Evolutionary conservation across 257 asterid species (phyloP), one percentile per base, ranked within the genome.

Genomic region (Lycium ferocissimum): DNA sequence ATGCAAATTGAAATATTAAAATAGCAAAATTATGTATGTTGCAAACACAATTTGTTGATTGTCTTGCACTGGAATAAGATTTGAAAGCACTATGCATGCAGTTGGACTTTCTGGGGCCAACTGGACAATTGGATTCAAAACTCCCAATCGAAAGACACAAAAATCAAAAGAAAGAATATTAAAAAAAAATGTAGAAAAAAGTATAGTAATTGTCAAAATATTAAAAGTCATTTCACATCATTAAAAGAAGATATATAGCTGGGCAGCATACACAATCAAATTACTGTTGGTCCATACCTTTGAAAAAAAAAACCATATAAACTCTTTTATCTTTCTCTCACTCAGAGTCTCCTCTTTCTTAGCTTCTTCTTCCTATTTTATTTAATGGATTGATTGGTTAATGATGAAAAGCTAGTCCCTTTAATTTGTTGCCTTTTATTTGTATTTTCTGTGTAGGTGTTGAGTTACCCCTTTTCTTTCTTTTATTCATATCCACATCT

Each of bases 391-490:
- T 86, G 91, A 89, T 87, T 87, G 86, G 87, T 66, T 83, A 85
- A 87, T 89, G 63, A 87, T 87, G 88, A 84, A 86, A 82, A 85
- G 37, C 83, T 86, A 82, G 62, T 78, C 59, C 84, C 33, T 86
- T 71, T 73, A 73, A 73, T 73, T 73, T 47, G 76, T 69, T n/a
- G 54, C 37, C 58, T 83, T 58, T 61, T 40, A 54, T 75, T 85
- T 82, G 22, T 53, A 58, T 80, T 78, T 69, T 66, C 57, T 84
- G 12, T 72, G 62, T 26, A 59, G 66, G 13, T 69, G 6, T 85
- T 53, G 70, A 79, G 51, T 63, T 54, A 40, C 73, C 49, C 70
- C 76, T 71, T 58, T 9, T 69, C 38, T 59, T 76, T 35, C 85
- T 83, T 78, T 69, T 70, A n/a, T 72, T 26, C 59, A 58, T 67